Conservation (phyloP, 2,329 filamentous ascomycete genomes). For the Akanthomyces muscarius region DNA sequence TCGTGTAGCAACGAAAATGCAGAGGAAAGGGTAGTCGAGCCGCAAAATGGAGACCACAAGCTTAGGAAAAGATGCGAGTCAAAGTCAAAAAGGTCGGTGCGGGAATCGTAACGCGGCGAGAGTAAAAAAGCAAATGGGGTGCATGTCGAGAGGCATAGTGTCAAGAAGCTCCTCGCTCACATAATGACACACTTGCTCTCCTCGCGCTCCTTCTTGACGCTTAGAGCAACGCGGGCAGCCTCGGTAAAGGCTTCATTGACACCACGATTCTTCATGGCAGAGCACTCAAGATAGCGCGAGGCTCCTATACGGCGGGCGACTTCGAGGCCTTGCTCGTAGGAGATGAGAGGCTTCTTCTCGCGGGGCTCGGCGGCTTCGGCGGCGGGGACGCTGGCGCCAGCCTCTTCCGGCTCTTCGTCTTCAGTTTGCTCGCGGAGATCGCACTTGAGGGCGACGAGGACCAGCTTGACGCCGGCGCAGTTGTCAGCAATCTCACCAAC, state of each 20-base stretch:
- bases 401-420: conserved; percentile 67
- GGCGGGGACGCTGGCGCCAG: conserved; percentile 33
- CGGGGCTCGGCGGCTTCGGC: conserved; percentile 33
- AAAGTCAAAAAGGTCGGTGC: not conserved
- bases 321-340: conserved; percentile 86
- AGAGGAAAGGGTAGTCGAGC: not conserved
- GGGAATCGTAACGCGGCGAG: conserved; percentile 6
- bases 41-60: not conserved
- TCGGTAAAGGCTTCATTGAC: conserved; percentile 99
- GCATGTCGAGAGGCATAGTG: not conserved
- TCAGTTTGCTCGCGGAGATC: conserved; percentile 77
- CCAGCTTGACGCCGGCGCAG: conserved; percentile 90
- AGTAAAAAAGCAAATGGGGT: not conserved
- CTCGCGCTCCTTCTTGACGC: conserved; percentile 62
- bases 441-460: conserved; percentile 94
- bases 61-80: not conserved
- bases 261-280: conserved; percentile 94
- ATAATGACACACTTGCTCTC: conserved; percentile 59
- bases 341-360: conserved; percentile 71
- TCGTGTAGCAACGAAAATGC: not conserved
- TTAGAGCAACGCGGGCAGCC: conserved; percentile 87
- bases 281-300: conserved; percentile 94
- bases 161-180: conserved; percentile 34
- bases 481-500: conserved; percentile 97
- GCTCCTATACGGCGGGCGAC: conserved; percentile 90